Evolutionary conservation across 306 rosid genomes (phyloP), one percentile per base, ranked within the genome.

Genomic region (Luffa aegyptiaca): DNA sequence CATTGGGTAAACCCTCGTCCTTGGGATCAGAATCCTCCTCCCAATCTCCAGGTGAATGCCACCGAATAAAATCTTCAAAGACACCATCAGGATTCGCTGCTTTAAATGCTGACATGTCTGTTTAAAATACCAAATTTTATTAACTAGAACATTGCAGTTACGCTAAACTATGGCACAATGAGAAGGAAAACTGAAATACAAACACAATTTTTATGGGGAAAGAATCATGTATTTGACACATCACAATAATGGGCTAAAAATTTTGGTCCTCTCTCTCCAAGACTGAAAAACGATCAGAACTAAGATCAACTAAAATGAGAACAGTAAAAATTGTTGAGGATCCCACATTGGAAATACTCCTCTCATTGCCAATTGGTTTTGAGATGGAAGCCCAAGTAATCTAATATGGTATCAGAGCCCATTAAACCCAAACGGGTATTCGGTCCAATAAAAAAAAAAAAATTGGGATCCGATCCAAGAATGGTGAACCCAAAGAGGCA

Each of bases 11-110:
- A 86, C 75, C 82, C 33, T 84, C 83, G 33, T 78, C 84, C 73
- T 83, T 80, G 13, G 76, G 80, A 18, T 37, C 86, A 86, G 55
- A 61, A 51, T 58, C 85, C 62, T 74, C 90, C 85, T 88, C 97
- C 99, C 99, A 95, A 87, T 95, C 99, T 77, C 97, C 93, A 46
- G 97, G 99, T 80, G 99, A 95, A 88, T 95, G 99, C 99, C 99
- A 95, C 80, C 99, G 85, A 81, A 95, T 93, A 85, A 95, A 95
- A 86, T 95, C 99, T 90, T 91, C 99, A 75, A 93, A 95, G 80
- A 89, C 83, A 81, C 96, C 93, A 52, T 88, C 97, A 68, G 99
- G 97, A 87, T 95, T 95, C 51, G 97, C 99, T 11, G 97, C 97
- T 88, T 93, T 95, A 82, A 95, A 95, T 75, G 97, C 97, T 63